phyloP scores from a whole-genome alignment of 495 filamentous ascomycete species.

The Chaetomidium leptoderma region DNA sequence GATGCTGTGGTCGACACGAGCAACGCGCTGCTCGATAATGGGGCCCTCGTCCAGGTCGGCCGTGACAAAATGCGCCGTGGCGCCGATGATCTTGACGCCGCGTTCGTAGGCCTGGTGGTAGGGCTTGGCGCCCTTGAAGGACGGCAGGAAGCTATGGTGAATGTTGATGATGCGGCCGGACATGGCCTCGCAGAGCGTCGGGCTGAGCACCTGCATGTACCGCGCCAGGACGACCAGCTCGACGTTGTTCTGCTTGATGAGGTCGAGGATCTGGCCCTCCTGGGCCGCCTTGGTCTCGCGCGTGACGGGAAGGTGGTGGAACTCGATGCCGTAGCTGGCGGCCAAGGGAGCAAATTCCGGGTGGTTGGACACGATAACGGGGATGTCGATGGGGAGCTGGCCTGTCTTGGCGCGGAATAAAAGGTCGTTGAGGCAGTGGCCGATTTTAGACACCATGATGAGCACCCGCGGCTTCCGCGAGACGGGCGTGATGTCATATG shows the following conservation, averaged over 20 bases:
- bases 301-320: conserved; percentile 68
- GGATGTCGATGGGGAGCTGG: conserved; percentile 63
- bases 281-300: conserved; percentile 64
- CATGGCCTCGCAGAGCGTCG: conserved; percentile 66
- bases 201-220: conserved; percentile 78
- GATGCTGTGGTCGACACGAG: conserved; percentile 64
- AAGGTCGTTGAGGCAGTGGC: conserved; percentile 76
- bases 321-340: conserved; percentile 64
- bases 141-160: conserved; percentile 73
- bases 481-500: conserved; percentile 59
- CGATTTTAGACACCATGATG: conserved; percentile 80
- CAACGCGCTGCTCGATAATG: conserved; percentile 73
- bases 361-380: conserved; percentile 69
- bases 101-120: conserved; percentile 76
- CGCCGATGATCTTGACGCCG: conserved; percentile 76
- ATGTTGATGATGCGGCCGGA: conserved; percentile 76
- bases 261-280: conserved; percentile 59
- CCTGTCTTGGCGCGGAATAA: conserved; percentile 63
- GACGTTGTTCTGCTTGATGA: conserved; percentile 58
- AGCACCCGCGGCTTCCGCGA: conserved; percentile 62
- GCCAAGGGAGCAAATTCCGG: conserved; percentile 64
- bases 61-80: conserved; percentile 73
- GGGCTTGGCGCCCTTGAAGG: conserved; percentile 75
- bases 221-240: conserved; percentile 73
- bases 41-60: conserved; percentile 72